Conservation (phyloP, 2,329 filamentous ascomycete genomes). For the Penicillium decumbens region DNA sequence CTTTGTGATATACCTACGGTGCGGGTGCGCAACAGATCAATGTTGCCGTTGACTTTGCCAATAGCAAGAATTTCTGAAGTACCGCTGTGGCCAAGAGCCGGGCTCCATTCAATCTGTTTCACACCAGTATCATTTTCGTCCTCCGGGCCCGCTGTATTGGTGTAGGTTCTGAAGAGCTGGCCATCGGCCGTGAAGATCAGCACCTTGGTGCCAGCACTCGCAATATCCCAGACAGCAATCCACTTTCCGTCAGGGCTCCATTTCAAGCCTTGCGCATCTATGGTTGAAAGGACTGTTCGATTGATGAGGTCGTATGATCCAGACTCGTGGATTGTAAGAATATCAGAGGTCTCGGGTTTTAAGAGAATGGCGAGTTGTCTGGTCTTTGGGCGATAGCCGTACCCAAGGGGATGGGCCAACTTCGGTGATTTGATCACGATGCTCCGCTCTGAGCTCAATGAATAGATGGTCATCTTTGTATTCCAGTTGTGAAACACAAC, state of each 20-base stretch:
- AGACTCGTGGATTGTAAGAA: slow-evolving; percentile 39
- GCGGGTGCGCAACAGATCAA: slow-evolving; percentile 45
- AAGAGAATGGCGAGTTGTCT: slow-evolving; percentile 38
- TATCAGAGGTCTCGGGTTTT: slow-evolving; percentile 37
- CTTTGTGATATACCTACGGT: slow-evolving; percentile 32
- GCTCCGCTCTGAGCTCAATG: slow-evolving; percentile 33
- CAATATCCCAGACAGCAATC: slow-evolving; percentile 55
- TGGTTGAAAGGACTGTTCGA: slow-evolving; percentile 43
- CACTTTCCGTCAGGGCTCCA: slow-evolving; percentile 59
- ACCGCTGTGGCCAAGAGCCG: slow-evolving; percentile 25
- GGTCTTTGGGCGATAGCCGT: slow-evolving; percentile 40
- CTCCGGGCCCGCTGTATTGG: slow-evolving; percentile 36
- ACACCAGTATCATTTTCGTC: slow-evolving; percentile 47
- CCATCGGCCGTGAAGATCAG: slow-evolving; percentile 58
- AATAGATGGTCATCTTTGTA: slow-evolving; percentile 37
- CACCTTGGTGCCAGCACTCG: slow-evolving; percentile 49
- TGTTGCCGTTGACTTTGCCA: slow-evolving; percentile 48
- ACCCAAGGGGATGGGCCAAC: slow-evolving; percentile 33
- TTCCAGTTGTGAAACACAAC: slow-evolving; percentile 41
- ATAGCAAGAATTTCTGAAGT: slow-evolving; percentile 44
- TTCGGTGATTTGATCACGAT: slow-evolving; percentile 41
- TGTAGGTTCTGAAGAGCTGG: slow-evolving; percentile 53
- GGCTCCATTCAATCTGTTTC: slow-evolving; percentile 51
- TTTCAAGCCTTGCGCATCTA: slow-evolving; percentile 55
- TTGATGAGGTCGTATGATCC: slow-evolving; percentile 33